Conservation (phyloP, 306 rosid genomes). For the Cucurbita argyrosperma region DNA sequence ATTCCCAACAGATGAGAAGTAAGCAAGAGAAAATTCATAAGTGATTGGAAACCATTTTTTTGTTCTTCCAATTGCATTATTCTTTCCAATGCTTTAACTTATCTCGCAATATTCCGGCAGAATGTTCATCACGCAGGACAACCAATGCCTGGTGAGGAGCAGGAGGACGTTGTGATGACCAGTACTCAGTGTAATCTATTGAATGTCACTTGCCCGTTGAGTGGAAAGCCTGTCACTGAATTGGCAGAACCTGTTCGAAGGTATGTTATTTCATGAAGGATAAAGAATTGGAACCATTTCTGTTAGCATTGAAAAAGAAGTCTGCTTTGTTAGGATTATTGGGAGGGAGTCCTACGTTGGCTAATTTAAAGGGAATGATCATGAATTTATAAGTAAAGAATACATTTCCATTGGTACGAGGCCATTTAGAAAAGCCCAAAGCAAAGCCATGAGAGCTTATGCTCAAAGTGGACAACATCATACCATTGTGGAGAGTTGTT, state of each 20-base stretch:
- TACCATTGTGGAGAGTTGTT: too few relatives aligned
- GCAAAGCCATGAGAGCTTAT: too few relatives aligned
- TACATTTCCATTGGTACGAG: too few relatives aligned
- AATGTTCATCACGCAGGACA: slow-evolving; percentile 82
- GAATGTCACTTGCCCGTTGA: slow-evolving; percentile 62
- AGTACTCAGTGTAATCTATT: slow-evolving; percentile 53
- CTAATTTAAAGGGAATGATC: too few relatives aligned
- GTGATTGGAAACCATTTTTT: background rate
- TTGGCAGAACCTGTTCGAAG: slow-evolving; percentile 76
- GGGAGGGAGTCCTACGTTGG: too few relatives aligned
- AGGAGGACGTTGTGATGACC: slow-evolving; percentile 86
- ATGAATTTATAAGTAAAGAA: too few relatives aligned
- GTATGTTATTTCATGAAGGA: slow-evolving; percentile 19
- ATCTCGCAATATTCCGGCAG: slow-evolving; percentile 35
- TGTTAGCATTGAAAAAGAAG: background rate
- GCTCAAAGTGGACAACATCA: too few relatives aligned
- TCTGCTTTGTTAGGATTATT: background rate
- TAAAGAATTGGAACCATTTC: background rate
- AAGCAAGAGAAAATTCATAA: background rate
- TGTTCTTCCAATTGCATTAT: background rate
- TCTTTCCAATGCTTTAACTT: background rate
- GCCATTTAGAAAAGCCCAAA: too few relatives aligned
- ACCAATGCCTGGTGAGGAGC: slow-evolving; percentile 90
- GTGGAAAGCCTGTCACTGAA: slow-evolving; percentile 65
- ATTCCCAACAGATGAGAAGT: background rate